phyloP scores from a whole-genome alignment of 371 early-diverging fungal species.

The Basidiobolus meristosporus region DNA sequence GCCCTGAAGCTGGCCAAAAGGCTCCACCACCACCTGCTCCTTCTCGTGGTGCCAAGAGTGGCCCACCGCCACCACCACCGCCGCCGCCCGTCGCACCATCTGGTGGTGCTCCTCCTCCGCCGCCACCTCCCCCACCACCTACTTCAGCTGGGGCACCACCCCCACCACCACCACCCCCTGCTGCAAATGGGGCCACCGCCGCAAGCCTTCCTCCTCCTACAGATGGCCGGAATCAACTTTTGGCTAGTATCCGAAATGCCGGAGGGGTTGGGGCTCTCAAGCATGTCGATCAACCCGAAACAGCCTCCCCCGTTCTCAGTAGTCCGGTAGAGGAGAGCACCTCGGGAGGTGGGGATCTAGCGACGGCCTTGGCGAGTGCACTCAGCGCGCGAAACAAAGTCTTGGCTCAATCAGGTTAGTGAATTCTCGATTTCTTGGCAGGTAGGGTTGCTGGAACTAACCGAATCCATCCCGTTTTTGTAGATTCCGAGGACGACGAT shows the following conservation, averaged over 20 bases:
- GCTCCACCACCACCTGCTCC: slow-evolving; percentile 15
- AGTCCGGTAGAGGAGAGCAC: slow-evolving; percentile 2
- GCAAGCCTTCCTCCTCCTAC: slow-evolving; percentile 8
- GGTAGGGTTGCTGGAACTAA: no score
- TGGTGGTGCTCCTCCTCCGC: slow-evolving; percentile 8
- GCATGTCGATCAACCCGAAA: neutral
- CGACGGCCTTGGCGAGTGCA: slow-evolving; percentile 9
- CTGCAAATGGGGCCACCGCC: slow-evolving; percentile 4
- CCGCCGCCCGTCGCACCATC: slow-evolving; percentile 12
- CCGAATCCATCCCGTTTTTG: no score
- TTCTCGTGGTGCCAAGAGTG: slow-evolving; percentile 9
- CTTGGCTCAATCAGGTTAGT: neutral
- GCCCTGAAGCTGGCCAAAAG: neutral
- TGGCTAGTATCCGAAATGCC: slow-evolving; percentile 21
- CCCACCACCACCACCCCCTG: slow-evolving; percentile 10
- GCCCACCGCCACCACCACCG: slow-evolving; percentile 13
- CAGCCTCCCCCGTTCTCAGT: neutral
- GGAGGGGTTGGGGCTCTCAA: slow-evolving; percentile 15
- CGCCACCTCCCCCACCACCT: slow-evolving; percentile 10
- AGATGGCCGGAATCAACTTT: slow-evolving; percentile 11
- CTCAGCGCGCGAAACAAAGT: slow-evolving; percentile 7
- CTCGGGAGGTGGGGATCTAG: slow-evolving; percentile 6
- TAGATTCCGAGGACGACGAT: no score
- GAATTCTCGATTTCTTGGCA: no score
- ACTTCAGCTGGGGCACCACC: slow-evolving; percentile 6